A percentile compares a stretch with the other conserved stretches of the same genome.
Evolutionary conservation across 75 land plant genomes (phyloP).

Genomic region (Larix kaempferi): DNA sequence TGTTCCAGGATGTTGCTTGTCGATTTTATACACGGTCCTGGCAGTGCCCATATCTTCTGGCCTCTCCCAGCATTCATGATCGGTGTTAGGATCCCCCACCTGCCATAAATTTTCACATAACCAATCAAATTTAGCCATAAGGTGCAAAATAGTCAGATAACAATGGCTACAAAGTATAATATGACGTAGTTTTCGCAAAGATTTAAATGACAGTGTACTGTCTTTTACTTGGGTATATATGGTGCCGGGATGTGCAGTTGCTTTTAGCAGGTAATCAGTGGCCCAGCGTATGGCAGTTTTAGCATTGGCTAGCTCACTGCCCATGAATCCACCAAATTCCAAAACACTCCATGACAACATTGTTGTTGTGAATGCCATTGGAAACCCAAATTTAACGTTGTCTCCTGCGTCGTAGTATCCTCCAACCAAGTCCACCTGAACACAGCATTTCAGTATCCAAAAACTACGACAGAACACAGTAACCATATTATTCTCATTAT

Average conservation of each 20-base stretch:
- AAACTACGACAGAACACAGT: conserved; percentile 16
- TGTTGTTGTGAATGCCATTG: conserved; percentile 83
- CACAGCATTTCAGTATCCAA: too few species aligned
- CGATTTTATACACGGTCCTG: conserved; percentile 66
- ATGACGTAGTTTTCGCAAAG: neutral
- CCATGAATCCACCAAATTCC: conserved; percentile 82
- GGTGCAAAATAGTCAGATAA: neutral
- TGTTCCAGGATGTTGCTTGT: conserved; percentile 66
- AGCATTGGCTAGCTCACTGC: conserved; percentile 57
- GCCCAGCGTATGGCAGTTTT: conserved; percentile 73
- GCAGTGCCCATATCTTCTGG: conserved; percentile 96
- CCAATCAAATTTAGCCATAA: neutral
- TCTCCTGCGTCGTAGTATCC: conserved; percentile 98
- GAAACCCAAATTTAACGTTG: conserved; percentile 87
- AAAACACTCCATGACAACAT: conserved; percentile 96
- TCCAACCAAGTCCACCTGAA: conserved; percentile 57
- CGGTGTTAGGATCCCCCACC: conserved; percentile 88
- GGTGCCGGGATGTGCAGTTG: conserved; percentile 66
- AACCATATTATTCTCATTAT: too few species aligned
- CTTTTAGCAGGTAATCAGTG: conserved; percentile 81
- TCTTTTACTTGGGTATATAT: conserved; percentile 68
- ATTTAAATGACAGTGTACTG: neutral
- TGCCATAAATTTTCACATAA: conserved; percentile 3
- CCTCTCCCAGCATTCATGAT: conserved; percentile 92
- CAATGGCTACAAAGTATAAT: neutral